Evolutionary conservation across 176 grass and related monocot species (phyloP).

Genomic region (Bromus sterilis): DNA sequence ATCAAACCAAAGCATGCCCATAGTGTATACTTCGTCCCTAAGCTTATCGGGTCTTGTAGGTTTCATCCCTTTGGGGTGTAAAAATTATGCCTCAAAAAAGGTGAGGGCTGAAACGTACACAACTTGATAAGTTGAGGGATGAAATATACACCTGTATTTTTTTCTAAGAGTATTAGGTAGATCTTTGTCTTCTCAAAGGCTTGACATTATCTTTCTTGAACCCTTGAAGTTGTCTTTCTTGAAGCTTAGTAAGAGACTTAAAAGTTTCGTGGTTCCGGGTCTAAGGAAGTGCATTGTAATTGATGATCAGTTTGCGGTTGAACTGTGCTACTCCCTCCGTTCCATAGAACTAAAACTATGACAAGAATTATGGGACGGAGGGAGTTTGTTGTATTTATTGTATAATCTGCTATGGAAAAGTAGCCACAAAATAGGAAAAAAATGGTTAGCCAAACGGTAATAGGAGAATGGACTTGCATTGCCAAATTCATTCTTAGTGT

Average conservation of each 20-base stretch:
- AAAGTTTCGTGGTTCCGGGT: neutral
- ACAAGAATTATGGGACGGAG: no score
- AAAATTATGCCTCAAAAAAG: no score
- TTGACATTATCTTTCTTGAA: neutral
- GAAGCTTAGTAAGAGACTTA: neutral
- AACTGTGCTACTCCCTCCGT: neutral
- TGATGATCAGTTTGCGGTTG: neutral
- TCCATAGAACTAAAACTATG: no score
- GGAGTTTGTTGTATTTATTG: neutral
- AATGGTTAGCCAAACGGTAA: neutral
- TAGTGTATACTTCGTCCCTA: neutral
- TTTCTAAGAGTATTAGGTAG: neutral
- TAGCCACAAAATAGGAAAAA: neutral
- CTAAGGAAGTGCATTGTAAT: neutral
- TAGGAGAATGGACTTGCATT: neutral
- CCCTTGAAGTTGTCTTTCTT: neutral
- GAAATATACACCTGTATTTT: neutral
- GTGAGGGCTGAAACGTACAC: neutral
- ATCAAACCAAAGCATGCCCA: neutral
- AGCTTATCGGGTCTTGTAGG: no score
- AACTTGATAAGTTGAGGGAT: neutral
- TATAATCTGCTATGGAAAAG: neutral
- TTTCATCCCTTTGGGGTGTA: no score
- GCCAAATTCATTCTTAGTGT: neutral
- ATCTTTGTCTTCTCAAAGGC: constrained; percentile 1